phyloP scores from a whole-genome alignment of 805 yeast genomes.

The Kluyveromyces siamensis region DNA sequence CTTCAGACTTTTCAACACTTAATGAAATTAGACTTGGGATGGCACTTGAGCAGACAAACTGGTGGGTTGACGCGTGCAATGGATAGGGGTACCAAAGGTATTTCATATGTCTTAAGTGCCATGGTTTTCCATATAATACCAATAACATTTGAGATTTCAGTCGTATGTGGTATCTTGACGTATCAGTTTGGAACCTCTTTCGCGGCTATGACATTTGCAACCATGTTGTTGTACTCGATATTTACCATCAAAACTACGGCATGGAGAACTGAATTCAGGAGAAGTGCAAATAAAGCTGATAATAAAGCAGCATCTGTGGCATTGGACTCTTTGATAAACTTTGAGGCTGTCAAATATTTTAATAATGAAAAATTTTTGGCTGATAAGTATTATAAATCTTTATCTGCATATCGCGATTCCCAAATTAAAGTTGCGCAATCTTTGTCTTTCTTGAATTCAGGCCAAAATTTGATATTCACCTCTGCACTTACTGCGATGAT shows the following conservation, averaged over 20 bases:
- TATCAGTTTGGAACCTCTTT: constrained; percentile 84
- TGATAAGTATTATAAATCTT: constrained; percentile 65
- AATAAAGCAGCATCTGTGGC: constrained; percentile 94
- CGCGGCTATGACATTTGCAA: constrained; percentile 79
- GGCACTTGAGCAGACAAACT: constrained; percentile 86
- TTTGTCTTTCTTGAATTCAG: constrained; percentile 66
- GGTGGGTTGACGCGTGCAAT: constrained; percentile 96
- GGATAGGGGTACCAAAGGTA: constrained; percentile 96
- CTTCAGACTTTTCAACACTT: constrained; percentile 78
- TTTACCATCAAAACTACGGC: constrained; percentile 91
- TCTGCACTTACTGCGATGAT: constrained; percentile 91
- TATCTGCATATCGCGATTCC: constrained; percentile 58
- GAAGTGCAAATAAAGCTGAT: constrained; percentile 87
- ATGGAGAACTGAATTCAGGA: constrained; percentile 90
- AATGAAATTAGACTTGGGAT: constrained; percentile 74
- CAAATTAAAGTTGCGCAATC: constrained; percentile 79
- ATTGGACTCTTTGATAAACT: constrained; percentile 85
- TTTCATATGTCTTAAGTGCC: constrained; percentile 82
- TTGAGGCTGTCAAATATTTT: constrained; percentile 89
- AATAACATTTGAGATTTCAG: constrained; percentile 79
- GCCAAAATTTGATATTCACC: constrained; percentile 75
- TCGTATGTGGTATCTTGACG: constrained; percentile 89
- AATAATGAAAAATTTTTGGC: constrained; percentile 82
- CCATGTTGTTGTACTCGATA: constrained; percentile 81
- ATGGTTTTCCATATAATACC: constrained; percentile 98